phyloP scores from a whole-genome alignment of 2,329 filamentous ascomycete genomes.

The Pyrenophora tritici-repentis region DNA sequence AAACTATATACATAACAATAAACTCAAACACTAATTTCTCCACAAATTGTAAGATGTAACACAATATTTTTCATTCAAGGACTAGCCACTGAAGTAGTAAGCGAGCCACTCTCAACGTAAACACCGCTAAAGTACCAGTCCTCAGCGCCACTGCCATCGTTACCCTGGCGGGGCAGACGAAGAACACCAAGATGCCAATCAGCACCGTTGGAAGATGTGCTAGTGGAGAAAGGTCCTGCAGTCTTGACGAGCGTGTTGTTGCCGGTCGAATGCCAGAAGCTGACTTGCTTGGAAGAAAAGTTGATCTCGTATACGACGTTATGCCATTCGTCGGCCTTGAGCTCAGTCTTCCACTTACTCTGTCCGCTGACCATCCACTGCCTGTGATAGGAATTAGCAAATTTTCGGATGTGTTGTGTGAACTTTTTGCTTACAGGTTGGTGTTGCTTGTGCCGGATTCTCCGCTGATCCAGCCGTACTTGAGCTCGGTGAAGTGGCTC shows the following conservation, averaged over 20 bases:
- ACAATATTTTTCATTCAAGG: constrained; percentile 5
- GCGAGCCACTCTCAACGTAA: constrained; percentile 66
- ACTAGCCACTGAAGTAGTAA: constrained; percentile 43
- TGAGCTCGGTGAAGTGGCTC: constrained; percentile 75
- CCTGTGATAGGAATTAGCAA: neutral
- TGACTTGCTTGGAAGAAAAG: constrained; percentile 65
- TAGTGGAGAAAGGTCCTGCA: constrained; percentile 64
- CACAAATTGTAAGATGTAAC: no score
- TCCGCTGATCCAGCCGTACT: constrained; percentile 65
- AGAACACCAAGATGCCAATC: constrained; percentile 77
- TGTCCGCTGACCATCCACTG: constrained; percentile 67
- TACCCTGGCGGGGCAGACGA: constrained; percentile 64
- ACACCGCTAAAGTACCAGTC: constrained; percentile 75
- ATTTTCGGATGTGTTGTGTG: no score
- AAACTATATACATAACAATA: neutral
- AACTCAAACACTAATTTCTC: no score
- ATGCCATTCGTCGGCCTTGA: constrained; percentile 70
- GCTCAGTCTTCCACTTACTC: constrained; percentile 66
- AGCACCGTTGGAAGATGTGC: constrained; percentile 67
- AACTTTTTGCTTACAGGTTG: constrained; percentile 49
- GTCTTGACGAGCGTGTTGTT: constrained; percentile 61
- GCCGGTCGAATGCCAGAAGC: constrained; percentile 73
- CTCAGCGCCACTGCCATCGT: constrained; percentile 59
- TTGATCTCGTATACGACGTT: constrained; percentile 77
- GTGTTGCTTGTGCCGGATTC: constrained; percentile 56